Evolutionary conservation across 1,139 yeast genomes (phyloP).

Genomic region (Hyphopichia fennica): DNA sequence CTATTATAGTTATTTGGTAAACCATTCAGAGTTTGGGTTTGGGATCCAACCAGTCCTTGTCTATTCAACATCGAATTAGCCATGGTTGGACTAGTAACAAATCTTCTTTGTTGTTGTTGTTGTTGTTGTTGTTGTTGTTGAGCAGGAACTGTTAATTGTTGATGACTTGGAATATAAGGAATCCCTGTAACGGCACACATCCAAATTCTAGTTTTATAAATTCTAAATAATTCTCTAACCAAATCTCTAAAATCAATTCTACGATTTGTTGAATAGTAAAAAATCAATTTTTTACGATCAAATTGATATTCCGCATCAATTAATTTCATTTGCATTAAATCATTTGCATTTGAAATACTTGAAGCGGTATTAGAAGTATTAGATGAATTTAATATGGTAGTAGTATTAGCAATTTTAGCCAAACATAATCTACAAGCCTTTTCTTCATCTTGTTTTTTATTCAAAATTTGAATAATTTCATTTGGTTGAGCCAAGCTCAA

Average conservation of each 20-base stretch:
- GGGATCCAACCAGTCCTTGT: too few relatives aligned
- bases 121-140: conserved; percentile 2
- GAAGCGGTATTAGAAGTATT: neutral
- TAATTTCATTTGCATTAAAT: conserved; percentile 39
- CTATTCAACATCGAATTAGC: too few relatives aligned
- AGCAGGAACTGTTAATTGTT: conserved; percentile 2
- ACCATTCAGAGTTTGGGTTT: too few relatives aligned
- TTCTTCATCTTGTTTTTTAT: conserved; percentile 68
- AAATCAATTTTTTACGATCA: conserved; percentile 90
- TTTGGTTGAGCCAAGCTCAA: conserved; percentile 63
- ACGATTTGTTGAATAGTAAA: conserved; percentile 72
- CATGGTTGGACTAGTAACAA: neutral
- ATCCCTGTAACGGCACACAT: conserved; percentile 75
- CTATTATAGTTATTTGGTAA: too few relatives aligned
- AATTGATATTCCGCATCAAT: conserved; percentile 92
- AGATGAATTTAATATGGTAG: too few relatives aligned
- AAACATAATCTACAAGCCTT: conserved; percentile 65
- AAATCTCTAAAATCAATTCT: conserved; percentile 92
- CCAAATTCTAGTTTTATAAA: conserved; percentile 96
- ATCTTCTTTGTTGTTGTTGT: neutral
- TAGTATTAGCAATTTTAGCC: conserved; percentile 56
- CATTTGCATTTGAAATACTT: conserved; percentile 8
- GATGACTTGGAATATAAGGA: conserved; percentile 19
- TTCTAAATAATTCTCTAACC: conserved; percentile 87
- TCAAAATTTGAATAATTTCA: conserved; percentile 60